phyloP scores from a whole-genome alignment of 2,329 filamentous ascomycete genomes.

The Sarocladiaceae sp. region DNA sequence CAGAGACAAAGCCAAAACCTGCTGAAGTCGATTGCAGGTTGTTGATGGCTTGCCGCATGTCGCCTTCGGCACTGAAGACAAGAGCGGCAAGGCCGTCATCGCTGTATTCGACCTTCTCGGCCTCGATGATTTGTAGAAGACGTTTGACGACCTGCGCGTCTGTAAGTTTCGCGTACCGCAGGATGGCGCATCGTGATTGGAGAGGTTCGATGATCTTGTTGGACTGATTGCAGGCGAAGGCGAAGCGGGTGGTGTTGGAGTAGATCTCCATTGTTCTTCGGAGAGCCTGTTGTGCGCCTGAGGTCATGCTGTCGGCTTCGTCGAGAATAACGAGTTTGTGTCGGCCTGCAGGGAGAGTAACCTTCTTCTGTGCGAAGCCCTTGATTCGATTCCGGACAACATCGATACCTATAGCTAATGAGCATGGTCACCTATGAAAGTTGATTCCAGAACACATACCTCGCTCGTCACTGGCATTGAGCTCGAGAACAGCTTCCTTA shows the following conservation, averaged over 20 bases:
- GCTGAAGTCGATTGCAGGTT: constrained; percentile 91
- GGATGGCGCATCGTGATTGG: constrained; percentile 91
- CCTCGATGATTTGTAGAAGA: constrained; percentile 84
- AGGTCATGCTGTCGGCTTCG: constrained; percentile 97
- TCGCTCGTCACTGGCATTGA: constrained; percentile 94
- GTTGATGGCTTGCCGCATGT: constrained; percentile 99
- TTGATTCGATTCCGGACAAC: constrained; percentile 97
- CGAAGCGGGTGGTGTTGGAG: constrained; percentile 90
- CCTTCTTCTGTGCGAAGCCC: constrained; percentile 97
- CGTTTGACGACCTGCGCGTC: constrained; percentile 90
- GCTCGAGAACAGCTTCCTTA: constrained; percentile 93
- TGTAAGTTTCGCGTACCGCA: constrained; percentile 86
- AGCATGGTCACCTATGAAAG: not conserved
- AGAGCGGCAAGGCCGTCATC: constrained; percentile 94
- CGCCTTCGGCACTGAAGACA: constrained; percentile 93
- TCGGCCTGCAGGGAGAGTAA: constrained; percentile 81
- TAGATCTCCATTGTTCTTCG: constrained; percentile 98
- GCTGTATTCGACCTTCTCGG: constrained; percentile 82
- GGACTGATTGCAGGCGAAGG: constrained; percentile 96
- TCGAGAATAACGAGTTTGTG: constrained; percentile 98
- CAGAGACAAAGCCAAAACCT: constrained; percentile 94
- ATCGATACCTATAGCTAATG: constrained; percentile 77
- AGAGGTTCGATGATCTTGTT: constrained; percentile 99
- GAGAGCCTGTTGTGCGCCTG: constrained; percentile 89
- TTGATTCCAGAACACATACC: constrained; percentile 41